Evolutionary conservation across 164 flowering plant species (phyloP).

Genomic region (Akebia trifoliata): DNA sequence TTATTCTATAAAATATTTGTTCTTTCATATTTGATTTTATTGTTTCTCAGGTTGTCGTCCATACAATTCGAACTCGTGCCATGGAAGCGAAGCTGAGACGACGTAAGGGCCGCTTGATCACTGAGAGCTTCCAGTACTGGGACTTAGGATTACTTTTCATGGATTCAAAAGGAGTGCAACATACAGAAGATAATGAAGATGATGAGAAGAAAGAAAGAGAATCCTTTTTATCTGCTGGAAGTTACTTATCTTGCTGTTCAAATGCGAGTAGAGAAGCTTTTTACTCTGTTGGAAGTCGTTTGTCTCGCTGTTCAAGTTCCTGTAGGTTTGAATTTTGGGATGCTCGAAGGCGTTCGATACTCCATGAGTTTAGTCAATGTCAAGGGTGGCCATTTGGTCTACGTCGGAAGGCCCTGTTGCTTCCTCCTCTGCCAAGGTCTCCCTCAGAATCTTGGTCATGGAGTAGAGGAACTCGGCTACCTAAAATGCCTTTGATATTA

Average conservation of each 20-base stretch:
- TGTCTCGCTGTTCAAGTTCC: conserved; percentile 40
- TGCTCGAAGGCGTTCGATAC: conserved; percentile 30
- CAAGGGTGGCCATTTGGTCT: conserved; percentile 96
- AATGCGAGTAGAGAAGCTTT: conserved; percentile 39
- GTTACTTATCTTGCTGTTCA: conserved; percentile 43
- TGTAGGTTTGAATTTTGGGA: conserved; percentile 28
- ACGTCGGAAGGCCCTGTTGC: conserved; percentile 51
- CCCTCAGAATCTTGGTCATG: conserved; percentile 89
- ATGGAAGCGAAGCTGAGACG: conserved; percentile 54
- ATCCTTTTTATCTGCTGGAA: conserved; percentile 26
- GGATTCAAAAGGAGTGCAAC: conserved; percentile 14
- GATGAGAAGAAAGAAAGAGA: conserved; percentile 23
- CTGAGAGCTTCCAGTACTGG: conserved; percentile 41
- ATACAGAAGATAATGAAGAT: conserved; percentile 25
- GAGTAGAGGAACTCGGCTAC: conserved; percentile 31
- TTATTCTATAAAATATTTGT: not conserved
- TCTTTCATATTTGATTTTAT: not conserved
- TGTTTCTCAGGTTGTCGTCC: conserved; percentile 42
- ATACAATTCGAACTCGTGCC: conserved; percentile 47
- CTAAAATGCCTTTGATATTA: conserved; percentile 8
- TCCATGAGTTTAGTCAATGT: conserved; percentile 52
- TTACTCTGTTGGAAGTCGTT: conserved; percentile 37
- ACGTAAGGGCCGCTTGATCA: conserved; percentile 13
- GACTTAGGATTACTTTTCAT: conserved; percentile 36
- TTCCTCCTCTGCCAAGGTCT: conserved; percentile 83